Evolutionary conservation across 2,329 filamentous ascomycete species (phyloP).

Genomic region (Monilinia fructicola): DNA sequence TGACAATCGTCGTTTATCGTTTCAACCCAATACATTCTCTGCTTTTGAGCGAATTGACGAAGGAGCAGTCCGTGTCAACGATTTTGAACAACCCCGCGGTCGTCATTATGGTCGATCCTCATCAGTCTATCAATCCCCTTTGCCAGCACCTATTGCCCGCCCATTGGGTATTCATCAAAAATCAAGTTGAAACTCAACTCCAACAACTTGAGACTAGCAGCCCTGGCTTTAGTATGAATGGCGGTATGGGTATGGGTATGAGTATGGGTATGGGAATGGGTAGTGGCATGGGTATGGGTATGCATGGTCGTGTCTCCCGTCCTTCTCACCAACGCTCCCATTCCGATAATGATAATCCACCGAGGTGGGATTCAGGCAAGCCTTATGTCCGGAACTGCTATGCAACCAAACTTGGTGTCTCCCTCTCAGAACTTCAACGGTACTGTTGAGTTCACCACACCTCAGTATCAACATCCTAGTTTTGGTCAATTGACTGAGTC

Average conservation of each 20-base stretch:
- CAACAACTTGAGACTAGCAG: conserved; percentile 8
- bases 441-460: conserved; percentile 7
- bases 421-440: conserved; percentile 5
- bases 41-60: conserved; percentile 18
- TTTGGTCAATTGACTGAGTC: conserved; percentile 2
- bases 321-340: conserved; percentile 37
- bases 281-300: not conserved
- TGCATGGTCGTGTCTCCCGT: conserved; percentile 2
- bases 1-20: conserved; percentile 1
- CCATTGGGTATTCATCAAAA: conserved; percentile 14
- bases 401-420: conserved; percentile 10
- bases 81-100: conserved; percentile 2
- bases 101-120: conserved; percentile 26
- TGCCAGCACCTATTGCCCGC: conserved; percentile 31
- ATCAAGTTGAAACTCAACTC: conserved; percentile 10
- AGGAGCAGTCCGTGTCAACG: not conserved
- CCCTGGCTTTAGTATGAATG: conserved; percentile 14
- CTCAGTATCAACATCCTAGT: conserved; percentile 17
- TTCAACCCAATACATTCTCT: conserved; percentile 8
- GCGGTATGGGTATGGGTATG: not conserved
- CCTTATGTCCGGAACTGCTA: not conserved
- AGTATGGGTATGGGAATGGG: not conserved
- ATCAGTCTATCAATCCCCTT: conserved; percentile 28
- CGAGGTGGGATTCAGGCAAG: conserved; percentile 14
- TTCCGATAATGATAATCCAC: conserved; percentile 32